A percentile compares a stretch with the other conserved stretches of the same genome.
These are phyloP conservation scores for Lactifluus piperatus DNA, from an alignment of 768 basidiomycete species.

Conservation along the genomic window DNA sequence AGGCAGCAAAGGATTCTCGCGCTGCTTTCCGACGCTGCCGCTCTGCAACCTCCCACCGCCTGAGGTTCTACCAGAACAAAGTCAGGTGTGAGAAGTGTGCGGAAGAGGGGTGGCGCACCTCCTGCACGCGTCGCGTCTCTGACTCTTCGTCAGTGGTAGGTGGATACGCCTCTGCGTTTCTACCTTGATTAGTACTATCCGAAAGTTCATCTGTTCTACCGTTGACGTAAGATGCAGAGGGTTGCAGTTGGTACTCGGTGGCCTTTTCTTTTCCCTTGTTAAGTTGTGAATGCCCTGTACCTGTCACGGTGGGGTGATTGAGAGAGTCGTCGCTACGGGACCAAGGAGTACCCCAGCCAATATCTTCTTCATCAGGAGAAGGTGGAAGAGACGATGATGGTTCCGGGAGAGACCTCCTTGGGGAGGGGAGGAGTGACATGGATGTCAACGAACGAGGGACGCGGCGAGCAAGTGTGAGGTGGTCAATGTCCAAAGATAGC, in stretches of 20 bases:
- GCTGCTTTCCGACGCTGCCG: slow-evolving; percentile 65
- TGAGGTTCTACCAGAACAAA: slow-evolving; percentile 47
- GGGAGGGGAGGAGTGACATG: slow-evolving; percentile 2
- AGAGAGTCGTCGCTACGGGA: background rate
- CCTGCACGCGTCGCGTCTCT: slow-evolving; percentile 62
- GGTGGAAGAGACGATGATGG: slow-evolving; percentile 3
- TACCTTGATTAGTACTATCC: background rate
- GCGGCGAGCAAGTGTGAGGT: background rate
- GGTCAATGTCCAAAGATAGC: background rate
- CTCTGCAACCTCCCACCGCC: slow-evolving; percentile 72
- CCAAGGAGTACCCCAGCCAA: slow-evolving; percentile 11
- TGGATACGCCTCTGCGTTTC: slow-evolving; percentile 40
- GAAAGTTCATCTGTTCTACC: slow-evolving; percentile 4
- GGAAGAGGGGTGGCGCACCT: slow-evolving; percentile 39
- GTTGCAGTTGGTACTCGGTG: background rate
- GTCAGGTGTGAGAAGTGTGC: background rate
- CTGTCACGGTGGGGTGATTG: background rate
- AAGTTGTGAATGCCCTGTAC: background rate
- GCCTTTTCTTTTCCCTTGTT: slow-evolving; percentile 16
- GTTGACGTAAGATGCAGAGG: background rate
- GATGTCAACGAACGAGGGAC: background rate
- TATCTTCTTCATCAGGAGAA: slow-evolving; percentile 15
- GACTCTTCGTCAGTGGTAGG: slow-evolving; percentile 56
- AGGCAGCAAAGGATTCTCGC: slow-evolving; percentile 40
- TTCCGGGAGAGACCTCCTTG: slow-evolving; percentile 1